Conservation (phyloP, 148 eudicot species). For the Fallopia convolvulus region DNA sequence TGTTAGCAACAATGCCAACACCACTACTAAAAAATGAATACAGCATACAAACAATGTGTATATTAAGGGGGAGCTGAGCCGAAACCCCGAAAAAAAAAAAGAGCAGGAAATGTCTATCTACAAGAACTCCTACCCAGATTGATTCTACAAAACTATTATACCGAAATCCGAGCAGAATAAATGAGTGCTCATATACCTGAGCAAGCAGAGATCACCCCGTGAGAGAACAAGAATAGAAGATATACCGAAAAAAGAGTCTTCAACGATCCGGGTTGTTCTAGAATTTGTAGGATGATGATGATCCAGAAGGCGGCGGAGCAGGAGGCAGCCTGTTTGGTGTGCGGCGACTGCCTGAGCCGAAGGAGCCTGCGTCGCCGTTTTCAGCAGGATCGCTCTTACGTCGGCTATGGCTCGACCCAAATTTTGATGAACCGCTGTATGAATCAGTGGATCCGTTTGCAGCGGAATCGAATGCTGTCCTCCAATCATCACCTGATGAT, state of each 20-base stretch:
- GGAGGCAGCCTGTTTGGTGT: conserved; percentile 92
- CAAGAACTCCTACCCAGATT: conserved; percentile 37
- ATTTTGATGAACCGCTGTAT: conserved; percentile 25
- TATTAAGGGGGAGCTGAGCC: neutral
- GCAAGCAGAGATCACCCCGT: conserved; percentile 31
- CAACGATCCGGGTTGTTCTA: conserved; percentile 24
- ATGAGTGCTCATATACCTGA: conserved; percentile 28
- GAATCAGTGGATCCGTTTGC: conserved; percentile 68
- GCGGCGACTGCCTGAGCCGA: conserved; percentile 65
- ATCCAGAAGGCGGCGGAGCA: conserved; percentile 57
- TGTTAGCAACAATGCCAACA: neutral
- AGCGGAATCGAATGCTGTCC: conserved; percentile 90
- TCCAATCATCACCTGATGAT: conserved; percentile 85
- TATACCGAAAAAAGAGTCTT: conserved; percentile 14
- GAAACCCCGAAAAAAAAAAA: neutral
- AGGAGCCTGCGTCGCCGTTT: conserved; percentile 58
- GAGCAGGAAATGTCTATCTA: conserved; percentile 40
- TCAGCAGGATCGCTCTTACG: conserved; percentile 61
- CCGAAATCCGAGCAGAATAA: conserved; percentile 27
- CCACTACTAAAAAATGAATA: neutral
- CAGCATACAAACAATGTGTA: neutral
- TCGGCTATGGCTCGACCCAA: conserved; percentile 60
- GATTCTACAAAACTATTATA: conserved; percentile 40
- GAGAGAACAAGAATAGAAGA: conserved; percentile 35
- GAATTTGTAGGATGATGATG: conserved; percentile 56